Evolutionary conservation across 2,329 filamentous ascomycete species (phyloP).

Genomic region (Diaporthe eres): DNA sequence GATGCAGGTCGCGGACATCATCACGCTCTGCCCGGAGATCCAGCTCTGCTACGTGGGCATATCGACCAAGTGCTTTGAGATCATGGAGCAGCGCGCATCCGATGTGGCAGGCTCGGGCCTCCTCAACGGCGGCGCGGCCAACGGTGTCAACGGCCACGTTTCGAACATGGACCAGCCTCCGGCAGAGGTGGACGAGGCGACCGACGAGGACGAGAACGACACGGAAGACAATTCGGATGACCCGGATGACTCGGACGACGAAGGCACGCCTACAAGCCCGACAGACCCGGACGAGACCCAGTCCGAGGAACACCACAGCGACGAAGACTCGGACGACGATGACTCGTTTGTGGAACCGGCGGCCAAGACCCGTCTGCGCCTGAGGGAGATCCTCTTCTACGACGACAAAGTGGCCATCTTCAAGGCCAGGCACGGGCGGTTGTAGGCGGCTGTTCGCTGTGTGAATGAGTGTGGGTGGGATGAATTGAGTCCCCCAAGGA

Average conservation of each 20-base stretch:
- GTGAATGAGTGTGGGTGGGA: neutral
- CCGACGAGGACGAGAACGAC: constrained; percentile 51
- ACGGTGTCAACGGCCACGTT: constrained; percentile 34
- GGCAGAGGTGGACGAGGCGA: constrained; percentile 44
- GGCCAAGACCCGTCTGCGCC: constrained; percentile 65
- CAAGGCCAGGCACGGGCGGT: constrained; percentile 76
- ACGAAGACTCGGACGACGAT: constrained; percentile 55
- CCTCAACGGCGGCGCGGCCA: constrained; percentile 39
- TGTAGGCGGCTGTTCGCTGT: constrained; percentile 48
- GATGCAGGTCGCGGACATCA: constrained; percentile 82
- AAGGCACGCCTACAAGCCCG: constrained; percentile 42
- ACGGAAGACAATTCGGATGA: constrained; percentile 58
- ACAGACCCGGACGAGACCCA: constrained; percentile 51
- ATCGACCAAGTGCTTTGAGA: constrained; percentile 84
- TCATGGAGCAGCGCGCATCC: constrained; percentile 74
- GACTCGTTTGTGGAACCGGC: constrained; percentile 65
- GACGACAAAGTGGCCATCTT: constrained; percentile 88
- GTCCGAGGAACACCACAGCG: constrained; percentile 49
- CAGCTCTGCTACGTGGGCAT: constrained; percentile 85
- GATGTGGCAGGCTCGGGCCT: constrained; percentile 51
- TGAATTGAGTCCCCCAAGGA: neutral
- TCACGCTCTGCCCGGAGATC: constrained; percentile 81
- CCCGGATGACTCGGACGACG: constrained; percentile 58
- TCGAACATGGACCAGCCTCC: constrained; percentile 42
- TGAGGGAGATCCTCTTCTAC: constrained; percentile 86